Evolutionary conservation across 1,139 yeast genomes (phyloP).

Genomic region (Debaryomyces sp.): DNA sequence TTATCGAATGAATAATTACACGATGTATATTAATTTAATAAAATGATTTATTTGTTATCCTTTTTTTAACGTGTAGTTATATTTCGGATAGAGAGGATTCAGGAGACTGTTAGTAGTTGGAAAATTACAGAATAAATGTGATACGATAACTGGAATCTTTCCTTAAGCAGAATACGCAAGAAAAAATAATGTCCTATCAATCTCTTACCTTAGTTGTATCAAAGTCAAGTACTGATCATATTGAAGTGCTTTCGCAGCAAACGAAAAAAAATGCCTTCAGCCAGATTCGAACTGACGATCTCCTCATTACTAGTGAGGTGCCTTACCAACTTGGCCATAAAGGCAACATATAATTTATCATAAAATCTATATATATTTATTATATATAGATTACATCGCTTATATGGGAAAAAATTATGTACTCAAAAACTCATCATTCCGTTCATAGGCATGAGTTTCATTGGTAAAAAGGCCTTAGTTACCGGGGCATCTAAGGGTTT

Average conservation of each 20-base stretch:
- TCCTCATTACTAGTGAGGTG: constrained; percentile 91
- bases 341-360: constrained; percentile 21
- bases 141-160: too few species aligned
- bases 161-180: too few species aligned
- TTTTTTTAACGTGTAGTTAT: neutral
- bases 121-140: too few species aligned
- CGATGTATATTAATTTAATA: constrained; percentile 2
- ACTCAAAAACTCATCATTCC: neutral
- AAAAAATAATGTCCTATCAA: too few species aligned
- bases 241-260: neutral
- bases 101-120: neutral
- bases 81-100: neutral
- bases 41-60: neutral
- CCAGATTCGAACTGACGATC: constrained; percentile 89
- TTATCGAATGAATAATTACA: constrained; percentile 44
- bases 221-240: too few species aligned
- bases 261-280: constrained; percentile 65
- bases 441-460: constrained; percentile 13
- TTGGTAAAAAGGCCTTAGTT: constrained; percentile 49
- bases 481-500: constrained; percentile 92
- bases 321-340: constrained; percentile 89
- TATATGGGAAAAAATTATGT: too few species aligned
- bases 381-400: too few species aligned
- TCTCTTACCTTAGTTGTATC: too few species aligned
- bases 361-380: too few species aligned